Evolutionary conservation across 805 yeast species (phyloP).

Genomic region (Ogataea methylovora): DNA sequence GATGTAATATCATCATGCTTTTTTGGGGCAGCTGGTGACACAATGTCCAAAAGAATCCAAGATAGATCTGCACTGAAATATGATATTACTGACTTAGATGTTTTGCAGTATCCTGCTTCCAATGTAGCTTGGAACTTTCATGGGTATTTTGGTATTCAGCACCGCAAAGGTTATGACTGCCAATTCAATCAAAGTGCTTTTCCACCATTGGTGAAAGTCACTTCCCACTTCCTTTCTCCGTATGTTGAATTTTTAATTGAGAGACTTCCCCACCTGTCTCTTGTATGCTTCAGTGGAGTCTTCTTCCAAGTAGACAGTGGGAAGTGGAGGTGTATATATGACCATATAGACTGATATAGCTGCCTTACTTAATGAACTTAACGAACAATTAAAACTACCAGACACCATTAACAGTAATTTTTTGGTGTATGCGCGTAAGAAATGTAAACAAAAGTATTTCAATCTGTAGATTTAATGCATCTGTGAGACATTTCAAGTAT

Average conservation of each 20-base stretch:
- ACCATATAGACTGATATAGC: background rate
- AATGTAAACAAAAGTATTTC: no score
- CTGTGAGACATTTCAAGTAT: no score
- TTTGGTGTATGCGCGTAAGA: no score
- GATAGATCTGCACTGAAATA: conserved; percentile 13
- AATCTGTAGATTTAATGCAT: no score
- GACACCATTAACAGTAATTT: no score
- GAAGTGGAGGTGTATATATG: conserved; percentile 15
- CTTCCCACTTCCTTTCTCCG: conserved; percentile 39
- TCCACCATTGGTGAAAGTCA: conserved; percentile 29
- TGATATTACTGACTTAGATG: conserved; percentile 23
- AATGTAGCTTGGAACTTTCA: conserved; percentile 41
- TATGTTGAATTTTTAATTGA: conserved; percentile 29
- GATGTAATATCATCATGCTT: conserved; percentile 57
- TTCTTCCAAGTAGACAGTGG: conserved; percentile 22
- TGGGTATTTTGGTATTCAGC: conserved; percentile 33
- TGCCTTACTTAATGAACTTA: no score
- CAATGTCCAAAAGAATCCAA: conserved; percentile 28
- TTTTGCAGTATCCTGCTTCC: conserved; percentile 24
- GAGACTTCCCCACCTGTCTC: conserved; percentile 25
- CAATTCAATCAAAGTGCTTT: conserved; percentile 37
- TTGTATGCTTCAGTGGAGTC: conserved; percentile 33
- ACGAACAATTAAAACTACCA: no score
- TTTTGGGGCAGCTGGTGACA: conserved; percentile 44
- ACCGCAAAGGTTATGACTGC: conserved; percentile 32